Percentiles rank a stretch among this genome's conserved stretches.
Conservation (phyloP, 164 flowering plant genomes). For the Vitis riparia region DNA sequence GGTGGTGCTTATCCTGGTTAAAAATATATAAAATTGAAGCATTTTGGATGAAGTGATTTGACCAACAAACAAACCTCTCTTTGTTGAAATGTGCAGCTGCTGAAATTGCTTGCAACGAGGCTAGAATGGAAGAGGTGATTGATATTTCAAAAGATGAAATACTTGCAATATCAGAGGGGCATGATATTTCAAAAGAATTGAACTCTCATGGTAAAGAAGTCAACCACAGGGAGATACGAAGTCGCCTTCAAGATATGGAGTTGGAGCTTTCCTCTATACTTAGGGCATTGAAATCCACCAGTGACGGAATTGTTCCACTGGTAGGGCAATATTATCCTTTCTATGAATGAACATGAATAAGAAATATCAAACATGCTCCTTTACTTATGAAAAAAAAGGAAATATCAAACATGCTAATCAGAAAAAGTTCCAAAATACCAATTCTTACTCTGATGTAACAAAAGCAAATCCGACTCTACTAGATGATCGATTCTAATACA, state of each 20-base stretch:
- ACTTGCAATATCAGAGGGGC: conserved; percentile 14
- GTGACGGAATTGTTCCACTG: conserved; percentile 24
- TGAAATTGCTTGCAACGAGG: conserved; percentile 33
- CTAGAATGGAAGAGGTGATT: conserved; percentile 6
- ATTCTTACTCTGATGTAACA: too few species aligned
- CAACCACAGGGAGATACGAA: conserved; percentile 29
- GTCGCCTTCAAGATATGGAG: conserved; percentile 62
- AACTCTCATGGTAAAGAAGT: conserved; percentile 14
- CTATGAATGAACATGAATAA: too few species aligned
- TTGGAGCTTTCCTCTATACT: conserved; percentile 75
- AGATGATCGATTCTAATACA: too few species aligned
- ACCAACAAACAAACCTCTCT: not conserved
- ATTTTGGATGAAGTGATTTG: not conserved
- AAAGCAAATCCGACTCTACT: too few species aligned
- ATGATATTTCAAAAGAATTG: conserved; percentile 9
- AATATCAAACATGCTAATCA: too few species aligned
- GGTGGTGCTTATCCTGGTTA: conserved; percentile 33
- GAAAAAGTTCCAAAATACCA: too few species aligned
- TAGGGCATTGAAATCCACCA: conserved; percentile 37
- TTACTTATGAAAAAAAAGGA: too few species aligned
- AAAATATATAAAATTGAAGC: not conserved
- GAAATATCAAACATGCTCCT: too few species aligned
- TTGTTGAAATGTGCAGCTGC: conserved; percentile 43
- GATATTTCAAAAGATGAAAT: conserved; percentile 22
- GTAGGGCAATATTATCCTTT: conserved; percentile 10